Evolutionary conservation across 2,329 filamentous ascomycete species (phyloP).

Genomic region (Cadophora sp.): DNA sequence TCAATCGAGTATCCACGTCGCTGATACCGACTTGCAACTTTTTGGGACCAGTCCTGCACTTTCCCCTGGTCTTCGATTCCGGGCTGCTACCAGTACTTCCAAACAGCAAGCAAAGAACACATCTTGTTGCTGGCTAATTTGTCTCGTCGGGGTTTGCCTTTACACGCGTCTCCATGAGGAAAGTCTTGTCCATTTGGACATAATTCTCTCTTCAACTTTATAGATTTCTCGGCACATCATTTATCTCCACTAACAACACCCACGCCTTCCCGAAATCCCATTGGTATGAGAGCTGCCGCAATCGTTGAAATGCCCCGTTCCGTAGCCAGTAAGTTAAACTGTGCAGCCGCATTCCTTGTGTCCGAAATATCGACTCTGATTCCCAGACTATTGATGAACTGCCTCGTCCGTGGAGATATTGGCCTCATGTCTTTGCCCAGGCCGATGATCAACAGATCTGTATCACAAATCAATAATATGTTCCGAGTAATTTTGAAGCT

Average conservation of each 20-base stretch:
- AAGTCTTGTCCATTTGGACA: too few relatives aligned
- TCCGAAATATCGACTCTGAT: slow-evolving; percentile 89
- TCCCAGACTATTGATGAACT: slow-evolving; percentile 76
- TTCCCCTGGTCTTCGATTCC: too few relatives aligned
- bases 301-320: slow-evolving; percentile 87
- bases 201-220: too few relatives aligned
- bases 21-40: neutral
- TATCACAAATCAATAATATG: slow-evolving; percentile 3
- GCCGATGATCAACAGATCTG: slow-evolving; percentile 89
- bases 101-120: too few relatives aligned
- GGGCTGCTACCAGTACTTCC: too few relatives aligned
- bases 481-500: too few relatives aligned
- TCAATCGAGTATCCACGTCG: neutral
- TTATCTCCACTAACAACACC: slow-evolving; percentile 21
- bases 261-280: slow-evolving; percentile 74
- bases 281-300: slow-evolving; percentile 85
- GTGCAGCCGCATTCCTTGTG: slow-evolving; percentile 90
- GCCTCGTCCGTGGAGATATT: slow-evolving; percentile 75
- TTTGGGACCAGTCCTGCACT: too few relatives aligned
- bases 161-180: too few relatives aligned
- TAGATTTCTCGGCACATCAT: neutral
- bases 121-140: too few relatives aligned
- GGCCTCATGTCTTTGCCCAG: slow-evolving; percentile 79
- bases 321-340: slow-evolving; percentile 95
- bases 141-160: too few relatives aligned